Evolutionary conservation across 495 filamentous ascomycete genomes (phyloP).

Genomic region (Penicillium cinerascens): DNA sequence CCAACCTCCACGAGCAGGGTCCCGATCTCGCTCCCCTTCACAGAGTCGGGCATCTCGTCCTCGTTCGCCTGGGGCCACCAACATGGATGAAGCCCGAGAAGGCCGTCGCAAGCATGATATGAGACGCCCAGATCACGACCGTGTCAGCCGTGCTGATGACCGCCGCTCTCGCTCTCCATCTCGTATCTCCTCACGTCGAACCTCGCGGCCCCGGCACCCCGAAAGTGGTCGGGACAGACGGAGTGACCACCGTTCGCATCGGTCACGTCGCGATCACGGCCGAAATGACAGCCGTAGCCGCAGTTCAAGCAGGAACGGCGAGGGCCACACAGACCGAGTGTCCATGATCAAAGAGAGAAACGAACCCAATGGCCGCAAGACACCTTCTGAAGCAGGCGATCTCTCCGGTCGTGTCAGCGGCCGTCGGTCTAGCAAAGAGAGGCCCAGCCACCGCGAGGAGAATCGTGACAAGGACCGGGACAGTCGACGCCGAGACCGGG

Average conservation of each 20-base stretch:
- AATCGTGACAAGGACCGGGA: slow-evolving; percentile 27
- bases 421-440: slow-evolving; percentile 35
- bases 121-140: slow-evolving; percentile 7
- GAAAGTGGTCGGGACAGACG: slow-evolving; percentile 42
- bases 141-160: slow-evolving; percentile 1
- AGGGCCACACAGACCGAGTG: slow-evolving; percentile 24
- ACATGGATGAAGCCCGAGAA: slow-evolving; percentile 47
- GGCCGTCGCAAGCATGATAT: slow-evolving; percentile 41
- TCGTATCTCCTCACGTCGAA: slow-evolving; percentile 47
- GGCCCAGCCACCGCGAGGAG: slow-evolving; percentile 39
- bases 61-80: slow-evolving; percentile 48
- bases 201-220: slow-evolving; percentile 49
- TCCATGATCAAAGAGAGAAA: slow-evolving; percentile 19
- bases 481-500: slow-evolving; percentile 29
- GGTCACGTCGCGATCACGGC: slow-evolving; percentile 49
- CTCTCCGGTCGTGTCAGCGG: slow-evolving; percentile 26
- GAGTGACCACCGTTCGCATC: slow-evolving; percentile 40
- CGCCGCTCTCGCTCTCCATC: slow-evolving; percentile 52
- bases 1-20: slow-evolving; percentile 25
- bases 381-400: slow-evolving; percentile 9
- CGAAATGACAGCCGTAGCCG: slow-evolving; percentile 35
- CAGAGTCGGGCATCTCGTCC: slow-evolving; percentile 54
- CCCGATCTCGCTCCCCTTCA: slow-evolving; percentile 47
- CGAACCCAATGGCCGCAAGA: slow-evolving; percentile 16
- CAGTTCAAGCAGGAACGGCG: slow-evolving; percentile 29